Conservation (phyloP, 768 basidiomycete genomes). For the Suillus luteus region DNA sequence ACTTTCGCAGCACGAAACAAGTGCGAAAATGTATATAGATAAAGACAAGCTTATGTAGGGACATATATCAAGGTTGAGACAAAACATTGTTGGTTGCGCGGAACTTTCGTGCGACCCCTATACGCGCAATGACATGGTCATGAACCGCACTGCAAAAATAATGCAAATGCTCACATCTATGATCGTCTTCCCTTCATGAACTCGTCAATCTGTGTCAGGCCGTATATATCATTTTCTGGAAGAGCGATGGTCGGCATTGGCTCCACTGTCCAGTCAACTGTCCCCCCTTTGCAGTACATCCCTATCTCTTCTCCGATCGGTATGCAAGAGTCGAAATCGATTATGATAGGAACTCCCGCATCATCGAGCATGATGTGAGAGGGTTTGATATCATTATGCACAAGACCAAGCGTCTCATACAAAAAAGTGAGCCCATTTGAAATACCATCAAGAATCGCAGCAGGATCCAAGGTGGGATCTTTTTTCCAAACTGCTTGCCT, state of each 20-base stretch:
- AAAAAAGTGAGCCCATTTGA: slow-evolving; percentile 18
- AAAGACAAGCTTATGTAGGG: too few relatives aligned
- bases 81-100: too few relatives aligned
- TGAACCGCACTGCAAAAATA: too few relatives aligned
- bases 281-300: neutral
- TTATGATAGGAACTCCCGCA: slow-evolving; percentile 13
- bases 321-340: slow-evolving; percentile 13
- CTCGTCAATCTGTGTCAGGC: too few relatives aligned
- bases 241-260: neutral
- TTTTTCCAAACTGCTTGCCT: neutral
- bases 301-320: slow-evolving; percentile 2
- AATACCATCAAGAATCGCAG: neutral
- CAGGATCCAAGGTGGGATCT: neutral
- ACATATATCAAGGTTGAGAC: too few relatives aligned
- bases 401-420: slow-evolving; percentile 28
- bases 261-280: neutral
- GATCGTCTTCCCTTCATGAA: too few relatives aligned
- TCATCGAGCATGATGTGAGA: slow-evolving; percentile 30
- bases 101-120: too few relatives aligned
- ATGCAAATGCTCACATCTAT: too few relatives aligned
- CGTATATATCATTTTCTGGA: too few relatives aligned
- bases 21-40: too few relatives aligned
- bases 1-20: too few relatives aligned
- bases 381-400: slow-evolving; percentile 20
- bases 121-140: too few relatives aligned